These are phyloP conservation scores for Cucumis melo DNA, from an alignment of 306 rosid genomes.

Conservation along the genomic window DNA sequence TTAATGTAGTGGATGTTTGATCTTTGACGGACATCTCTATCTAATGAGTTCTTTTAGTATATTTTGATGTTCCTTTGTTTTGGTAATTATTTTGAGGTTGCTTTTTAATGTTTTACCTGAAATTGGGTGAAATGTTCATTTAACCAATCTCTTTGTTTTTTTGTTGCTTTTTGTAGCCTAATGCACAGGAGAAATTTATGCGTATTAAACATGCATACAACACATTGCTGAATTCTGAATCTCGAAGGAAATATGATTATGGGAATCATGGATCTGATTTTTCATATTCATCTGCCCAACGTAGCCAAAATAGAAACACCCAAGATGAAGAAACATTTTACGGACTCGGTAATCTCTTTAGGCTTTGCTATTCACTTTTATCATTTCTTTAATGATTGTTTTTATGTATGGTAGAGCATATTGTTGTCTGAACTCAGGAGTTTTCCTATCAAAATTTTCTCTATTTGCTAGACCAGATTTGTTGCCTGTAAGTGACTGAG, in stretches of 20 bases:
- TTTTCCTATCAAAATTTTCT: background rate
- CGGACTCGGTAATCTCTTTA: conserved; percentile 53
- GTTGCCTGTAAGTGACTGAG: background rate
- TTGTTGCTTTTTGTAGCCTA: conserved; percentile 32
- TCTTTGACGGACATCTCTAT: background rate
- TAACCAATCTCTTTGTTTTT: background rate
- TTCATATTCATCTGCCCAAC: conserved; percentile 32
- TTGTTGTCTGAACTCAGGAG: background rate
- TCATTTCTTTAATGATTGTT: background rate
- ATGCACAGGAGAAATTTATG: conserved; percentile 87
- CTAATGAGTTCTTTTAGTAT: background rate
- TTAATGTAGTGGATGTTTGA: background rate
- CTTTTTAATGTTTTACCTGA: background rate
- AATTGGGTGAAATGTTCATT: background rate
- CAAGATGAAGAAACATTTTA: conserved; percentile 71
- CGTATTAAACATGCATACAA: conserved; percentile 89
- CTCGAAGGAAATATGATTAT: conserved; percentile 59
- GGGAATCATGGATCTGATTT: conserved; percentile 37
- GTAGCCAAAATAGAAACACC: conserved; percentile 31
- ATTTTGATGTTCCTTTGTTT: background rate
- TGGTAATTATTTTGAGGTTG: background rate
- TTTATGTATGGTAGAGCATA: background rate
- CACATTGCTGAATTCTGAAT: conserved; percentile 60
- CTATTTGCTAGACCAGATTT: background rate
- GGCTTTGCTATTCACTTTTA: background rate